Evolutionary conservation across 352 stramenopile genomes (phyloP), one percentile per base, ranked within the genome.

Genomic region (Vaucheria bursata): DNA sequence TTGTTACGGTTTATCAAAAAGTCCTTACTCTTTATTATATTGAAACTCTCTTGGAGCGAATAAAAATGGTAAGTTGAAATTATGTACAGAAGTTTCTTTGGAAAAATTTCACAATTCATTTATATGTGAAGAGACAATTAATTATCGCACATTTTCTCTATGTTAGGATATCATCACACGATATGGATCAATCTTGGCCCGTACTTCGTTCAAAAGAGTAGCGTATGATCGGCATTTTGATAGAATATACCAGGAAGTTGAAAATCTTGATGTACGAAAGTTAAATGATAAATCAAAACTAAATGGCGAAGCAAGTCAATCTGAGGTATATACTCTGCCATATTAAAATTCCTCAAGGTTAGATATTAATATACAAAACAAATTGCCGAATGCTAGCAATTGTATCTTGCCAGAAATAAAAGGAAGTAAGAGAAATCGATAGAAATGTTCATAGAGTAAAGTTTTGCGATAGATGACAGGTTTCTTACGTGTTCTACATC

Each of bases 1-100:
- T 82, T 18, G 77, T 82, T 6, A 73, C 77, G 3, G 70, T 82
- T n/a, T 79, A 82, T 49, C 77, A 82, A 67, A 82, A 82, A 49
- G 77, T 73, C 49, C 72, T 82, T 1, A 65, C 77, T 32, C 34
- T 82, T 3, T 39, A 79, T 1, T 82, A 82, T 40, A 73, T 82
- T 34, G 71, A 82, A 12, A 66, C 31, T 12, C 71, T 82, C 3
- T 65, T 82, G 36, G 71, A 73, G 8, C 67, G 18, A 34, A 73
- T 82, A 6, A 79, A 79, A 33, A 34, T 50, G 37, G 77, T 80
- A 36, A 82, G 77, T 36, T 37, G 45, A 59, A 59, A 25, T 25
- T 25, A 59, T 25, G 25, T 18, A 25, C 25, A 25, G 45, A 25
- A 25, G 12, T 18, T 25, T 25, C 45, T 59, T 18, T 59, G 18